Conservation (phyloP, 179 eudicot genomes). For the Nepenthes alata region DNA sequence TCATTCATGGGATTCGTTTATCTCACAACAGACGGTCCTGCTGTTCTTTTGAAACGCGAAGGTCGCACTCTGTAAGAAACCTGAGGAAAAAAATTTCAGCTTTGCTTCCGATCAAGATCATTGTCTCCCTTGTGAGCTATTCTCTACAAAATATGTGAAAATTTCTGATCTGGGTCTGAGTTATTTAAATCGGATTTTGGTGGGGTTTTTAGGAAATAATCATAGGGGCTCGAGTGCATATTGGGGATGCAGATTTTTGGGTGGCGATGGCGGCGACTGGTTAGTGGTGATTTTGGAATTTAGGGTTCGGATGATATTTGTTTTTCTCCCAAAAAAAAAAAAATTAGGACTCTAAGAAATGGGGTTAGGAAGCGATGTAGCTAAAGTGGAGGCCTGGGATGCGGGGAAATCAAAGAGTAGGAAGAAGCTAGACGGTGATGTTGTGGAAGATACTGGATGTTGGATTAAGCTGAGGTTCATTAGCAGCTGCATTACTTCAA, state of each 20-base stretch:
- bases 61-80: background rate
- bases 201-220: slow-evolving; percentile 10
- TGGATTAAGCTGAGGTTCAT: slow-evolving; percentile 44
- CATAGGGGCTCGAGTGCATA: slow-evolving; percentile 5
- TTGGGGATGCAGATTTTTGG: slow-evolving; percentile 5
- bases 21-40: slow-evolving; percentile 7
- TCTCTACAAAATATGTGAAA: background rate
- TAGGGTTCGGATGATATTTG: slow-evolving; percentile 5
- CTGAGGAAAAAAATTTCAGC: background rate
- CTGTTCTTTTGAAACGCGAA: slow-evolving; percentile 7
- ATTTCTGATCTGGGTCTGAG: slow-evolving; percentile 24
- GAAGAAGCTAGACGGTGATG: slow-evolving; percentile 30
- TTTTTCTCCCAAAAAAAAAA: background rate
- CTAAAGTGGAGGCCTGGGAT: slow-evolving; percentile 18
- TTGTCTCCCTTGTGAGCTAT: slow-evolving; percentile 4
- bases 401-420: slow-evolving; percentile 37
- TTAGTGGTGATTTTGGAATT: slow-evolving; percentile 5
- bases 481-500: slow-evolving; percentile 45
- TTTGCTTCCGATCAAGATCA: slow-evolving; percentile 23
- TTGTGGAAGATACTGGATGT: slow-evolving; percentile 38
- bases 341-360: slow-evolving; percentile 18
- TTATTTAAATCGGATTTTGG: slow-evolving; percentile 14
- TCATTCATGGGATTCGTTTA: slow-evolving; percentile 15
- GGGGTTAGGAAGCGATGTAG: slow-evolving; percentile 29
- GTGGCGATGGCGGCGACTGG: slow-evolving; percentile 7